phyloP scores from a whole-genome alignment of 495 filamentous ascomycete species.

The Parachaetomium inaequale region DNA sequence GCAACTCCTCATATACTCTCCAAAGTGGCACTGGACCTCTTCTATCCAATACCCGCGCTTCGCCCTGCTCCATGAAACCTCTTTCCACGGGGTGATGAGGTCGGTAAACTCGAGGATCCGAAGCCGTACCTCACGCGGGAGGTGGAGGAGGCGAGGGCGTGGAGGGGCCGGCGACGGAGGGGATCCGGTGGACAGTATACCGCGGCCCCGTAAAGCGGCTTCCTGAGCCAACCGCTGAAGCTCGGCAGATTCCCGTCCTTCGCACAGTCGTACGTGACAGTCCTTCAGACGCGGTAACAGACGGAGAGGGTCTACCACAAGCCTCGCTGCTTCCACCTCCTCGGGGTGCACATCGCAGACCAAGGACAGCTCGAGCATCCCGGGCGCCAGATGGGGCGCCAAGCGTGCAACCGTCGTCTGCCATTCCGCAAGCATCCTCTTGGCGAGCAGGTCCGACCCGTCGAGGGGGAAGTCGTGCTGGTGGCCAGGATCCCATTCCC shows the following conservation, averaged over 20 bases:
- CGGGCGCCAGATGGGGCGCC: neutral
- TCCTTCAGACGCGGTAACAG: conserved; percentile 4
- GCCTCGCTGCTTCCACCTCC: neutral
- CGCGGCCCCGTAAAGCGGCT: conserved; percentile 1
- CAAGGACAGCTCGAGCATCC: conserved; percentile 4
- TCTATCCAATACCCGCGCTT: neutral
- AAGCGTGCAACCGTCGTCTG: neutral
- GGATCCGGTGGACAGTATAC: neutral
- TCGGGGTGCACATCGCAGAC: conserved; percentile 4
- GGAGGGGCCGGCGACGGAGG: neutral
- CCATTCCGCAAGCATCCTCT: conserved; percentile 1
- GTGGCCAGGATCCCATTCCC: neutral
- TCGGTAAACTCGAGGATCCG: conserved; percentile 13
- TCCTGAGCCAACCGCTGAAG: conserved; percentile 9
- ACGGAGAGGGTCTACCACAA: neutral
- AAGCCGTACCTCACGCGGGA: conserved; percentile 11
- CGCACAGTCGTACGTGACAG: conserved; percentile 12
- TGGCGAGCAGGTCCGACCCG: neutral
- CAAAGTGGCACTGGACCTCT: neutral
- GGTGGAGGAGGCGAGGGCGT: neutral
- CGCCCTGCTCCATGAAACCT: conserved; percentile 7
- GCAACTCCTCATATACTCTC: neutral
- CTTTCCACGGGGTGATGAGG: conserved; percentile 10
- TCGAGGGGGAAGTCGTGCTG: neutral
- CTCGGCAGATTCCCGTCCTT: neutral